Conservation (phyloP, 1,284 basidiomycete species). For the Puccinia polysora region DNA sequence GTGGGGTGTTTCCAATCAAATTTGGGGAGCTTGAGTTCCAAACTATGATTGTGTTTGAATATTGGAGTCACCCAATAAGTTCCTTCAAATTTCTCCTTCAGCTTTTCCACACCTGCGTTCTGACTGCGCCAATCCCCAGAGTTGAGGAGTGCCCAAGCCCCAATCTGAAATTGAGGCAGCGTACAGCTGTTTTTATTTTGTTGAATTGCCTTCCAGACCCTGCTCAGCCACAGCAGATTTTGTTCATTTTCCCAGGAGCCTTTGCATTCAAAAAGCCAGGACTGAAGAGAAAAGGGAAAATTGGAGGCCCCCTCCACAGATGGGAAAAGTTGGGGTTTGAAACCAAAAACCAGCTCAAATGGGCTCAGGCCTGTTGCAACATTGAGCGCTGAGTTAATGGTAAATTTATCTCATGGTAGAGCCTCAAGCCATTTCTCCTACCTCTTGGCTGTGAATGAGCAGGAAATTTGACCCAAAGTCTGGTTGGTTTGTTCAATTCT, state of each 20-base stretch:
- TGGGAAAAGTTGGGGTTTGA: background rate
- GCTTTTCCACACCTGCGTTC: background rate
- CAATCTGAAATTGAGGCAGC: background rate
- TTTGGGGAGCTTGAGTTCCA: constrained; percentile 1
- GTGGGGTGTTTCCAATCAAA: background rate
- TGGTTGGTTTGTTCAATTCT: constrained; percentile 53
- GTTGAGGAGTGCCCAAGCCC: background rate
- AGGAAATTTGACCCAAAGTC: constrained; percentile 50
- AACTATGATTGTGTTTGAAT: constrained; percentile 16
- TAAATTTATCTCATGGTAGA: constrained; percentile 43
- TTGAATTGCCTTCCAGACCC: too few species aligned
- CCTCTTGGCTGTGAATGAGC: constrained; percentile 34
- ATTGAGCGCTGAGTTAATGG: constrained; percentile 45
- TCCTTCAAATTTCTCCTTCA: constrained; percentile 12
- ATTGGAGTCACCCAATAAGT: background rate
- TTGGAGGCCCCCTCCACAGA: background rate
- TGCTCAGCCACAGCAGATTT: too few species aligned
- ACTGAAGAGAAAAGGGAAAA: background rate
- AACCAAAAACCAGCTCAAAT: constrained; percentile 45
- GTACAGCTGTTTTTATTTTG: too few species aligned
- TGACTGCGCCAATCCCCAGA: background rate
- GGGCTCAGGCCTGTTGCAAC: constrained; percentile 44
- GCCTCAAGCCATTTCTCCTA: constrained; percentile 39
- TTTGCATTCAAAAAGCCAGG: background rate
- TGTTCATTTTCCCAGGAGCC: background rate